Percentiles rank a stretch among this genome's conserved stretches.
phyloP scores from a whole-genome alignment of 805 yeast species.

The Wickerhamiella nectarea region DNA sequence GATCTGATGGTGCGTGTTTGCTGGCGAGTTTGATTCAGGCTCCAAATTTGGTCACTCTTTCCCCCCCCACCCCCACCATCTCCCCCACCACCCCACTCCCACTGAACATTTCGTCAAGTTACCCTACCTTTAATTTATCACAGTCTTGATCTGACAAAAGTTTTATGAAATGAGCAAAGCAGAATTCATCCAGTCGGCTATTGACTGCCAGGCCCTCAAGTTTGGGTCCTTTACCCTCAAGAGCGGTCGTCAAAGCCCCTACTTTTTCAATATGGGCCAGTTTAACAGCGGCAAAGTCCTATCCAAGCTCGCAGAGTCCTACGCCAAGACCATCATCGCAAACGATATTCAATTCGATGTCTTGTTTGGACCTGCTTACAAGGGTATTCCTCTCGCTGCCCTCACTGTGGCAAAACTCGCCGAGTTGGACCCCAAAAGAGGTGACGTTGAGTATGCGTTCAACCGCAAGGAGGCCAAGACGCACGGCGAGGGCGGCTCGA shows the following conservation, averaged over 20 bases:
- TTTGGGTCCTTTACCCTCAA: slow-evolving; percentile 85
- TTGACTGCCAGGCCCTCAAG: slow-evolving; percentile 66
- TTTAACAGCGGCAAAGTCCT: slow-evolving; percentile 70
- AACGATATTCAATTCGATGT: slow-evolving; percentile 78
- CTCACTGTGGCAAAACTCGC: slow-evolving; percentile 84
- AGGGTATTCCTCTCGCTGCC: slow-evolving; percentile 93
- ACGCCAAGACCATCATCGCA: slow-evolving; percentile 75
- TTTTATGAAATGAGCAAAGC: slow-evolving; percentile 30
- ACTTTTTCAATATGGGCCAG: slow-evolving; percentile 87
- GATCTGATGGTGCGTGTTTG: no score
- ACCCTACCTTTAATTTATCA: neutral
- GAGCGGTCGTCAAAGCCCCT: slow-evolving; percentile 89
- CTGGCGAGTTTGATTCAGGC: no score
- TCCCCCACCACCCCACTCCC: neutral
- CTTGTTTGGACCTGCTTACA: slow-evolving; percentile 94
- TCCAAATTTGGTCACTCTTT: neutral
- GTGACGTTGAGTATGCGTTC: slow-evolving; percentile 72
- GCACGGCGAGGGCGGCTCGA: slow-evolving; percentile 95
- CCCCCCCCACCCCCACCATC: neutral
- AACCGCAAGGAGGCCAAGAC: slow-evolving; percentile 82
- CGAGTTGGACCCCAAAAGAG: slow-evolving; percentile 61
- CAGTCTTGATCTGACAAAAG: neutral
- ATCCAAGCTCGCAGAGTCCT: slow-evolving; percentile 72
- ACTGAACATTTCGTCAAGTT: neutral
- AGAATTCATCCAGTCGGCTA: slow-evolving; percentile 70